phyloP scores from a whole-genome alignment of 306 rosid species.

The Luffa acutangula region DNA sequence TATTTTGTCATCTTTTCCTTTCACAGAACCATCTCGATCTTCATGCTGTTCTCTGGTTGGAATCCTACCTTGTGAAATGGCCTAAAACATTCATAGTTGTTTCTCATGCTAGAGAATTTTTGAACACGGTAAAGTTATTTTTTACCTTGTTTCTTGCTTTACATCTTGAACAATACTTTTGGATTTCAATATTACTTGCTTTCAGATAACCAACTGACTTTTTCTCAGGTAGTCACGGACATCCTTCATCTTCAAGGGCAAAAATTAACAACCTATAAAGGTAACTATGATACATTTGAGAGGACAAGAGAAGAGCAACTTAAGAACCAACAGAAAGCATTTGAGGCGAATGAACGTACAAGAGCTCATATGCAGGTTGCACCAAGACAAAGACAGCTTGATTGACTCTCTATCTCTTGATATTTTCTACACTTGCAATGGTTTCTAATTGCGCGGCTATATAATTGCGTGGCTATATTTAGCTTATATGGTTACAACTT shows the following conservation, averaged over 20 bases:
- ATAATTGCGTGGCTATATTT: background rate
- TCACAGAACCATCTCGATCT: slow-evolving; percentile 99
- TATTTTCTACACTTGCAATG: background rate
- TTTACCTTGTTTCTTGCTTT: background rate
- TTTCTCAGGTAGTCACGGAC: slow-evolving; percentile 80
- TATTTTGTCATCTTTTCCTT: background rate
- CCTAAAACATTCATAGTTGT: slow-evolving; percentile 91
- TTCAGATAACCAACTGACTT: background rate
- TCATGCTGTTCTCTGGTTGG: slow-evolving; percentile 98
- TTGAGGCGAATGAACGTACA: slow-evolving; percentile 82
- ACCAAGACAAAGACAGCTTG: background rate
- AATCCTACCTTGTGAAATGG: slow-evolving; percentile 84
- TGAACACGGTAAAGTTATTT: slow-evolving; percentile 65
- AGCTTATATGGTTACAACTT: background rate
- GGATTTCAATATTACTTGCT: background rate
- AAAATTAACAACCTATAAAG: slow-evolving; percentile 60
- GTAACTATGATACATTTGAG: slow-evolving; percentile 90
- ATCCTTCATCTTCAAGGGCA: slow-evolving; percentile 83
- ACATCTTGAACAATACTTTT: background rate
- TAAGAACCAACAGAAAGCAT: slow-evolving; percentile 85
- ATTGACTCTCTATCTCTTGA: background rate
- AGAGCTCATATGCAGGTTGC: slow-evolving; percentile 92
- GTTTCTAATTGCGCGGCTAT: background rate
- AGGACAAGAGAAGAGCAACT: slow-evolving; percentile 76
- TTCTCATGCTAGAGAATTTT: slow-evolving; percentile 97